These are phyloP conservation scores for Microstegium vimineum DNA, from an alignment of 176 grass and related monocot genomes.

Conservation along the genomic window DNA sequence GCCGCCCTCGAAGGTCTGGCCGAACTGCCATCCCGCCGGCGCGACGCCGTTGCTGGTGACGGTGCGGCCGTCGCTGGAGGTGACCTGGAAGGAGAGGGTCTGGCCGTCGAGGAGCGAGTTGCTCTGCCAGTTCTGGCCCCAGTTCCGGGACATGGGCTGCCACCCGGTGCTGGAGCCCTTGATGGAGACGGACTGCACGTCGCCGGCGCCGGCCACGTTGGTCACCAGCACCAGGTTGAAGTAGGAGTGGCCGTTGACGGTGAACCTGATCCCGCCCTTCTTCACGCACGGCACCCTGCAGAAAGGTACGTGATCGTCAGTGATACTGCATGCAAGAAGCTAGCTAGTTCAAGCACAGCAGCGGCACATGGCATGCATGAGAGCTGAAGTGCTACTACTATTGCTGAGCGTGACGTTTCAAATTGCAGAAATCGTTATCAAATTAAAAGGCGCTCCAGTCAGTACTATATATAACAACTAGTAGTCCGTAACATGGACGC, in stretches of 20 bases:
- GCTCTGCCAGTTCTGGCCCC: conserved; percentile 98
- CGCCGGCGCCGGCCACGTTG: conserved; percentile 83
- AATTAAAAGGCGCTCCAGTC: background rate
- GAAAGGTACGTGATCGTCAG: background rate
- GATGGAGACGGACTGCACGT: conserved; percentile 66
- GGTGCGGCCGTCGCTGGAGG: conserved; percentile 66
- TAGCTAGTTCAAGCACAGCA: background rate
- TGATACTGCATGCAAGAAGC: background rate
- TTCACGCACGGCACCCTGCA: conserved; percentile 74
- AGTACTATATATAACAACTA: too few species aligned
- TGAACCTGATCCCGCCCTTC: conserved; percentile 93
- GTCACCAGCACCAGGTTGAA: conserved; percentile 88
- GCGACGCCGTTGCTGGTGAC: conserved; percentile 54
- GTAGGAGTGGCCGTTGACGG: conserved; percentile 90
- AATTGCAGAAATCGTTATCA: background rate
- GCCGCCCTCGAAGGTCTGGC: conserved; percentile 66
- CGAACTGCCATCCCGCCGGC: conserved; percentile 71
- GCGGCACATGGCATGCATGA: background rate
- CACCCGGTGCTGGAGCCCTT: conserved; percentile 67
- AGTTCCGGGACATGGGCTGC: conserved; percentile 85
- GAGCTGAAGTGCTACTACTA: background rate
- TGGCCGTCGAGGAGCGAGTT: conserved; percentile 75
- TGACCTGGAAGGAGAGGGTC: conserved; percentile 72
- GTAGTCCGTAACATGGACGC: background rate
- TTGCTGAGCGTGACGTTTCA: background rate